A percentile compares a stretch with the other conserved stretches of the same genome.
These are phyloP conservation scores for Volvox carteri DNA, from an alignment of 163 green algal species.

Conservation along the genomic window DNA sequence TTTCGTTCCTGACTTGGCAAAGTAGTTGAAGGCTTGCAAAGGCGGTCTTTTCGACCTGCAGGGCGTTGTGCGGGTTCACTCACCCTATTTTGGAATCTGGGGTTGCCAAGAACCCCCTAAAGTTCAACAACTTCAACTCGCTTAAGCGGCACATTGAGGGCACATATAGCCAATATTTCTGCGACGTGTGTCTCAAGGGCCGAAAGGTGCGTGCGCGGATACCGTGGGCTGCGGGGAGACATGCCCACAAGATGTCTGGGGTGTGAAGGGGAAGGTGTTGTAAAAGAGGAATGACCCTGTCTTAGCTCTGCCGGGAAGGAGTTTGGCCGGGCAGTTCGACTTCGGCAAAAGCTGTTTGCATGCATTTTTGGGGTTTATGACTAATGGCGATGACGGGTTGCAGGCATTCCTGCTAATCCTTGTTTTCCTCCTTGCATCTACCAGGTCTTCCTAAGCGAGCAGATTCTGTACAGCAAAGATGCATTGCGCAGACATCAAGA, in stretches of 20 bases:
- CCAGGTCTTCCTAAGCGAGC: conserved; percentile 95
- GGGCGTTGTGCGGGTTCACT: conserved; percentile 83
- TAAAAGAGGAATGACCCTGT: no score
- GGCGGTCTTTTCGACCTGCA: conserved; percentile 35
- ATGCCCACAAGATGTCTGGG: no score
- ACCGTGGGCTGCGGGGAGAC: no score
- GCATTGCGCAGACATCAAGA: conserved; percentile 87
- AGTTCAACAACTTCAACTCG: conserved; percentile 76
- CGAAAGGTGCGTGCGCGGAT: conserved; percentile 82
- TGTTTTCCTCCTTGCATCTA: background rate
- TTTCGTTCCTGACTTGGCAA: background rate
- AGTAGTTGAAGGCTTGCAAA: background rate
- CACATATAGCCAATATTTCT: conserved; percentile 84
- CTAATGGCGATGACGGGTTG: no score
- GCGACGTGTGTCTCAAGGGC: conserved; percentile 91
- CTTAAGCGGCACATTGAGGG: conserved; percentile 82
- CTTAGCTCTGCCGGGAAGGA: no score
- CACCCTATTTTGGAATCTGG: conserved; percentile 74
- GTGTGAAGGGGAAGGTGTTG: no score
- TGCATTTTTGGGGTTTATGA: no score
- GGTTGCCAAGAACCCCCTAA: background rate
- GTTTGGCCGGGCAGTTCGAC: no score
- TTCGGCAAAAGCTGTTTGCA: no score
- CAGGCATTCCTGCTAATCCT: no score
- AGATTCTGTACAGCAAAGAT: conserved; percentile 89